Evolutionary conservation across 768 basidiomycete genomes (phyloP).

Genomic region (Nevesoporus exiguus): DNA sequence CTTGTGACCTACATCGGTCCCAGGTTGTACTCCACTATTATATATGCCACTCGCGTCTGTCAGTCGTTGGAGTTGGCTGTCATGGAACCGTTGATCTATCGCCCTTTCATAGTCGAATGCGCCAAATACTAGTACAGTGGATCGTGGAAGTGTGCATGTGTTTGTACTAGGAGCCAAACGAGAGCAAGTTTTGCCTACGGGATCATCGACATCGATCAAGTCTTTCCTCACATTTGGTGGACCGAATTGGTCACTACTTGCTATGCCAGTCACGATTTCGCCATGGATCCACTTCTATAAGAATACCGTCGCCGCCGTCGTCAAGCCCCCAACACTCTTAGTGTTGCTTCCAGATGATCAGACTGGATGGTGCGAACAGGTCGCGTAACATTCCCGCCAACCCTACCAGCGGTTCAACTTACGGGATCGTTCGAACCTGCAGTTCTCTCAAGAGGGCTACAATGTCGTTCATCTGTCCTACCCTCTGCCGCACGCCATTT

Average conservation of each 20-base stretch:
- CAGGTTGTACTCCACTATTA: constrained; percentile 2
- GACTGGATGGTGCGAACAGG: constrained; percentile 37
- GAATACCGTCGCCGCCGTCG: constrained; percentile 32
- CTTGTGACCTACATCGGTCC: constrained; percentile 4
- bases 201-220: too few species aligned
- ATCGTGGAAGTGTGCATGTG: too few species aligned
- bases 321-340: constrained; percentile 29
- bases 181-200: too few species aligned
- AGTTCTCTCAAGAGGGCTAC: constrained; percentile 41
- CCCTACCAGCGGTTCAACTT: not conserved
- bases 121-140: constrained; percentile 3
- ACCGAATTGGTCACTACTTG: not conserved
- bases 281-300: constrained; percentile 15
- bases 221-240: too few species aligned
- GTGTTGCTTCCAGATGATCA: constrained; percentile 31
- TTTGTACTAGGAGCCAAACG: too few species aligned
- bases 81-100: not conserved
- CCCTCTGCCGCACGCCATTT: constrained; percentile 12
- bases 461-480: constrained; percentile 32
- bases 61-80: not conserved
- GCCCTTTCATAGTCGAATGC: not conserved
- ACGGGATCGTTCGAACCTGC: not conserved
- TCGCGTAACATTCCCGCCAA: constrained; percentile 3
- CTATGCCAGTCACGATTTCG: constrained; percentile 1
- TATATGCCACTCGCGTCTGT: not conserved